Base-by-base conservation (phyloP, 371 early-diverging fungal genomes). In the Coemansia sp. region DNA sequence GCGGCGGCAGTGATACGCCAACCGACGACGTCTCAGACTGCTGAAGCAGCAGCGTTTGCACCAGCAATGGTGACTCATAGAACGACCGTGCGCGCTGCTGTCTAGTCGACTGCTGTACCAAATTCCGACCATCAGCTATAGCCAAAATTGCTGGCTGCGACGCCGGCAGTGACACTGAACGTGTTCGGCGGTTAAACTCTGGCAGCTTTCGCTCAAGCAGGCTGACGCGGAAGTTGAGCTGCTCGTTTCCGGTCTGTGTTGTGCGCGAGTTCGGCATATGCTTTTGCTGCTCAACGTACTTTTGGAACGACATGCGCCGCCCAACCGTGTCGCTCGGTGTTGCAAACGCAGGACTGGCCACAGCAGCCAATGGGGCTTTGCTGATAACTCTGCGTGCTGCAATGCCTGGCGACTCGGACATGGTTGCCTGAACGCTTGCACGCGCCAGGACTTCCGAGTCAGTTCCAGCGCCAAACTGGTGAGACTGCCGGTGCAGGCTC, bases 211-310 rank as follows among this genome's bases (percentile, higher is more conserved):
- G 75, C 20, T 65, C 75, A 0, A 77, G 69, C 20, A 77, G 42
- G 37, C 77, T 74, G 63, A 77, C 77, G 25, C 77, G 77, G 69
- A 77, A 77, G 51, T 65, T 65, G 39, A 68, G 77, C 69, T 77
- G 77, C 44, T 74, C 75, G 44, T 52, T 64, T 40, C 75, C 77
- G 2, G 48, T 26, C 3, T 53, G 52, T 5, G 62, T 44, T 2
- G 77, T 18, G 18, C 54, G 42, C 20, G 51, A 48, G 52, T 37
- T 33, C 3, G 65, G 37, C 8, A 51, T 11, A 9, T 12, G 21
- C 48, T 59, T 65, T 18, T 77, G 68, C 59, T 69, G 77, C 59
- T 73, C 62, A 14, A 77, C 69, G 21, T 77, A 77, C 26, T 69
- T 65, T 12, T 69, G 77, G 52, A 77, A 47, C 56, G 77, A 68